Base-by-base conservation (phyloP, 2,329 filamentous ascomycete species). In the Diaporthe vexans region DNA sequence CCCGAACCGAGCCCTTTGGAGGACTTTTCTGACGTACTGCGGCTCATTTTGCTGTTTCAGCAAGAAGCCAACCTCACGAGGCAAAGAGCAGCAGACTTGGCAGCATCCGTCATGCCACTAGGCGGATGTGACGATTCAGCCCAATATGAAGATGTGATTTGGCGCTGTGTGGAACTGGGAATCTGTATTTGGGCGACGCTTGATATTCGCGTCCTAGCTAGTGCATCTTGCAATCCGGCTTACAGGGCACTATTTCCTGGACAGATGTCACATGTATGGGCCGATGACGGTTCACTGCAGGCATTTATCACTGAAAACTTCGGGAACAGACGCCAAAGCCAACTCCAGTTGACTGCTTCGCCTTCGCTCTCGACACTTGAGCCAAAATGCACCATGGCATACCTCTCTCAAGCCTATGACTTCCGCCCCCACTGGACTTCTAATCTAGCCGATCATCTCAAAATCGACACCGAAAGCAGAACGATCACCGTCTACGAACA, bases 401-500 rank as follows among this genome's bases (percentile, higher is more conserved):
- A 54, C n/a, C 54, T 71, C 13, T 24, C 5, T 35, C 54, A 71
- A 29, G 43, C 26, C 24, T 51, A 71, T 15, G 76, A 75, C 1
- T 78, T 77, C 43, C 76, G 61, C 13, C 71, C 77, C 8, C 71
- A 73, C 46, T 79, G 78, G 76, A 77, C 78, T 17, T 71, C 72
- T 33, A 79, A 78, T 51, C 69, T 79, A 19, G 73, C 72, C 43
- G 76, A 75, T 13, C 78, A 79, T 51, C 69, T 78, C 19, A 73
- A 61, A 3, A 77, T 78, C n/a, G 77, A 76, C 57, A 76, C 74
- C 73, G 75, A 76, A n/a, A 54, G n/a, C 35, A 72, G 71, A 9
- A 75, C 72, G 4, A 70, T 79, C n/a, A 77, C 74, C 5, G 46
- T 79, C 15, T 79, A 78, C 56, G 77, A 79, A 68, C 77, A 79